Base-by-base conservation (phyloP, 2,329 filamentous ascomycete genomes). In the Trichoderma endophyticum region DNA sequence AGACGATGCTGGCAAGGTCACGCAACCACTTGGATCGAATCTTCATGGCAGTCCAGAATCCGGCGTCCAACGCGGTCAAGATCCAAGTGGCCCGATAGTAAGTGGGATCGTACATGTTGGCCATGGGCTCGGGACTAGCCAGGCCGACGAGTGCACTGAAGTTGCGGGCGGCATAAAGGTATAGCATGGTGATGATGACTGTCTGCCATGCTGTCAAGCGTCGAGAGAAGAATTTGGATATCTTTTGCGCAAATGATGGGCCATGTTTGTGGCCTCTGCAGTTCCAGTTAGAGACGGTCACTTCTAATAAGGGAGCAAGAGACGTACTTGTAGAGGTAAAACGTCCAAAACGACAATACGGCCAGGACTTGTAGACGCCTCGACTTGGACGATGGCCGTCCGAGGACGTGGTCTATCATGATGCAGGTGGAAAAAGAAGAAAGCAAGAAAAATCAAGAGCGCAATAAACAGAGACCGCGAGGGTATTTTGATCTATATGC, bases 71-170 rank as follows among this genome's bases (percentile, higher is more conserved):
- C 0, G 94, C 96, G 0, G 96, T 99, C 68, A 96, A 91, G 18
- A 98, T 89, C 96, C 96, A 99, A 79, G 96, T 99, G 70, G 96
- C 96, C 63, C 96, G 91, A 81, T 97, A 99, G 83, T 97, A 99
- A 32, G 93, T 91, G 66, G 93, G 87, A 70, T 93, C 94, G 83
- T 99, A 99, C 80, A 98, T 91, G 79, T 97, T 97, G 34, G 95
- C 92, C 78, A 99, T 87, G 24, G 96, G 96, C 78, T 99, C 96
- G 4, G 96, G 95, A 75, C 92, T 95, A 76, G 97, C 94, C 66
- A 99, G 89, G 4, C 94, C 93, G 72, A 97, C 88, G 6, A 99
- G 89, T 75, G 97, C 97, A 79, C 93, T 95, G 77, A 99, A 97
- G 83, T 99, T 98, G 72, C 95, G 92, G 36, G 93, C 91, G 39